Evolutionary conservation across 495 filamentous ascomycete genomes (phyloP).

Genomic region (Tuber melanosporum): DNA sequence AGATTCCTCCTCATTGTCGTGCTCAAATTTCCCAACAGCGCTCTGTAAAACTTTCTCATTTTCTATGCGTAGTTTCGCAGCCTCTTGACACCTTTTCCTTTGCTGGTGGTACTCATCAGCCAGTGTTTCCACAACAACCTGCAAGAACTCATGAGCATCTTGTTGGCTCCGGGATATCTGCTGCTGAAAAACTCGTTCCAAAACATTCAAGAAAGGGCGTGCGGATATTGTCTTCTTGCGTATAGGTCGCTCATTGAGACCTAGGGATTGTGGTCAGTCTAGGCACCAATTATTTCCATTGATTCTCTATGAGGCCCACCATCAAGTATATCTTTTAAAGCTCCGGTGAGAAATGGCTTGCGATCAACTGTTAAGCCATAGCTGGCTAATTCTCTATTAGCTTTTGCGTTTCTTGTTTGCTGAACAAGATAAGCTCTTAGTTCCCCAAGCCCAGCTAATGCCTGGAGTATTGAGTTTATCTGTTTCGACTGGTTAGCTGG

Average conservation of each 20-base stretch:
- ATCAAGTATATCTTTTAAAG: constrained; percentile 87
- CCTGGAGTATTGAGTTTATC: constrained; percentile 95
- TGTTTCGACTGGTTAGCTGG: constrained; percentile 17
- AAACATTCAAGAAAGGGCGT: constrained; percentile 63
- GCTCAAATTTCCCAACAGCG: constrained; percentile 10
- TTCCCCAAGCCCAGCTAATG: constrained; percentile 87
- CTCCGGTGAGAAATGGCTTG: constrained; percentile 59
- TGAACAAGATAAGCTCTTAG: constrained; percentile 67
- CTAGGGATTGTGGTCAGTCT: constrained; percentile 16
- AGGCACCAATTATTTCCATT: background rate
- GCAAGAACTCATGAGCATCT: constrained; percentile 97
- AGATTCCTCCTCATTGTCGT: background rate
- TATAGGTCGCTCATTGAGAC: constrained; percentile 88
- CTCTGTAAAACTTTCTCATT: constrained; percentile 8
- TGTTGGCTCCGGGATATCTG: constrained; percentile 90
- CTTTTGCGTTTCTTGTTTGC: constrained; percentile 33
- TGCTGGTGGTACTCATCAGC: constrained; percentile 79
- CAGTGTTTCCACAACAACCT: constrained; percentile 84
- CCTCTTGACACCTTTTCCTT: constrained; percentile 24
- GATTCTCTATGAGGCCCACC: constrained; percentile 38
- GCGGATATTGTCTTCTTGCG: constrained; percentile 92
- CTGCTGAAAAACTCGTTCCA: constrained; percentile 81
- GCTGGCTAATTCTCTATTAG: constrained; percentile 21
- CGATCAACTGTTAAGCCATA: constrained; percentile 20
- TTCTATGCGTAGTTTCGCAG: constrained; percentile 12